These are phyloP conservation scores for Tilletia caries DNA, from an alignment of 1,284 basidiomycete genomes.

Conservation along the genomic window DNA sequence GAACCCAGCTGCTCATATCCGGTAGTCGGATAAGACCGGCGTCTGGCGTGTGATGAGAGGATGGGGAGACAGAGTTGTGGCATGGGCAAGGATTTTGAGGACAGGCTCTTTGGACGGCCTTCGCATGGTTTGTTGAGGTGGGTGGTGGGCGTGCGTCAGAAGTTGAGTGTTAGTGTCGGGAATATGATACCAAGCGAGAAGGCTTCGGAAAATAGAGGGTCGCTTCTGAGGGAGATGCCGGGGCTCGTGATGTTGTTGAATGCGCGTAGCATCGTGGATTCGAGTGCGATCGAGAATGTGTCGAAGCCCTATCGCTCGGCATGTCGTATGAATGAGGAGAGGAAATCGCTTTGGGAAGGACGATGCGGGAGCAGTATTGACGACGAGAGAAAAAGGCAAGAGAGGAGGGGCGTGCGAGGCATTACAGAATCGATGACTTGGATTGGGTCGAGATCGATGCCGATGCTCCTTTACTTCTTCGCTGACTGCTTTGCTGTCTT, in stretches of 20 bases:
- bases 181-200: background rate
- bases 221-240: no score
- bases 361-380: background rate
- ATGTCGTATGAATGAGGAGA: background rate
- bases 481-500: conserved; percentile 31
- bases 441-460: background rate
- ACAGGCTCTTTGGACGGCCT: no score
- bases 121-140: no score
- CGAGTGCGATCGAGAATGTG: background rate
- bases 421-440: background rate
- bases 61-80: no score
- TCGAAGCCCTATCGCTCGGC: no score
- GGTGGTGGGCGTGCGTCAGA: conserved; percentile 4
- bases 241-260: no score
- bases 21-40: background rate
- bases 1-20: background rate
- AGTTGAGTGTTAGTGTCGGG: conserved; percentile 23
- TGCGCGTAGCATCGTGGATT: no score
- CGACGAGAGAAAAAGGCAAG: background rate
- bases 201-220: no score
- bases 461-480: background rate
- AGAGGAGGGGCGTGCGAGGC: background rate
- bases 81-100: background rate
- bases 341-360: background rate
- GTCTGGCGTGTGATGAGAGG: no score